Conservation (phyloP, 2,329 filamentous ascomycete genomes). For the Ophiostoma ulmi region DNA sequence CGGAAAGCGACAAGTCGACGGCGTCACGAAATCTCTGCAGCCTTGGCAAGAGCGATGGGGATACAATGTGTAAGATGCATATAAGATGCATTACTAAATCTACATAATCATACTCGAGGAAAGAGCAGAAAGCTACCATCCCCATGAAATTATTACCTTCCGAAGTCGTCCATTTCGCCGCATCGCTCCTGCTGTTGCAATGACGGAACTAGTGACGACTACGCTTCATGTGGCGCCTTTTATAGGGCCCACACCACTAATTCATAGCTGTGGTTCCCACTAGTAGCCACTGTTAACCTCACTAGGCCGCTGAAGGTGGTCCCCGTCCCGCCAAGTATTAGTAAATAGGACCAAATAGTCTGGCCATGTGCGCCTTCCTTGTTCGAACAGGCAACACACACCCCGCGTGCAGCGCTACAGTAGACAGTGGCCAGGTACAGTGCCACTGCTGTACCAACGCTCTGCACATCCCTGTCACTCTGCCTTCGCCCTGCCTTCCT, state of each 20-base stretch:
- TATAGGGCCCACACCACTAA: slow-evolving; percentile 1
- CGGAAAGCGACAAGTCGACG: not conserved
- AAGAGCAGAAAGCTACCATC: not conserved
- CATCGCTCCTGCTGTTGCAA: not conserved
- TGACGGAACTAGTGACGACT: not conserved
- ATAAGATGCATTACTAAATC: too few species aligned
- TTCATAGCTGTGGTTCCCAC: slow-evolving; percentile 7
- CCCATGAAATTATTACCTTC: slow-evolving; percentile 8
- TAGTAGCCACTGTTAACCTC: slow-evolving; percentile 11
- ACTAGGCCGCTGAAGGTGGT: not conserved
- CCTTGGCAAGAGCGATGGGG: slow-evolving; percentile 3
- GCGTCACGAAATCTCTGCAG: not conserved
- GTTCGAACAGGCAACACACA: not conserved
- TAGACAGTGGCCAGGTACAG: too few species aligned
- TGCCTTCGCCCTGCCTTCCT: not conserved
- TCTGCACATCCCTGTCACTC: not conserved
- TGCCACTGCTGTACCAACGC: not conserved
- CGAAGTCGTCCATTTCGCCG: slow-evolving; percentile 20
- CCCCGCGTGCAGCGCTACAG: slow-evolving; percentile 14
- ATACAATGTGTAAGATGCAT: not conserved
- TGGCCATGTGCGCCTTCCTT: slow-evolving; percentile 13
- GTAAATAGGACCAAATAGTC: slow-evolving; percentile 12
- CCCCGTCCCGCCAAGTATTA: slow-evolving; percentile 17
- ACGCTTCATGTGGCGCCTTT: not conserved
- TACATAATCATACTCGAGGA: not conserved